phyloP scores from a whole-genome alignment of 2,329 filamentous ascomycete species.

The Helicocarpus griseus region DNA sequence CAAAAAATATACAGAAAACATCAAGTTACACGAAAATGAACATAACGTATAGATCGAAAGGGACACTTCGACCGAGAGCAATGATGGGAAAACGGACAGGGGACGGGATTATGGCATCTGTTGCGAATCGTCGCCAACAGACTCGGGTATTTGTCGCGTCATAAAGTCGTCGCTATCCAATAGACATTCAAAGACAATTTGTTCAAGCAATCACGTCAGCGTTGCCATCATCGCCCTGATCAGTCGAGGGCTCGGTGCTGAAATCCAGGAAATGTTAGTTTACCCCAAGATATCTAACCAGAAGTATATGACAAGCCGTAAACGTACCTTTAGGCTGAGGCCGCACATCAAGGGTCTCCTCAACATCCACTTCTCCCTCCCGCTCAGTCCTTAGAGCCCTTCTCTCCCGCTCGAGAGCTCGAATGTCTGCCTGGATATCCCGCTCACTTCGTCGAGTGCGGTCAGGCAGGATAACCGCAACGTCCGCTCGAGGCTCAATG shows the following conservation, averaged over 20 bases:
- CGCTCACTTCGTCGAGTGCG: constrained; percentile 43
- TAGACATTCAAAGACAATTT: too few species aligned
- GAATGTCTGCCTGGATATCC: constrained; percentile 64
- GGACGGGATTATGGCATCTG: too few species aligned
- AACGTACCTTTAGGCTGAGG: constrained; percentile 96
- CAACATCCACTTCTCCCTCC: constrained; percentile 25
- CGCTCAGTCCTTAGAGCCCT: constrained; percentile 49
- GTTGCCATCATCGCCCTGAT: constrained; percentile 63
- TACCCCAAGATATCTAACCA: neutral
- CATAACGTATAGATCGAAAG: too few species aligned
- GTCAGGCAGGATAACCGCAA: constrained; percentile 42
- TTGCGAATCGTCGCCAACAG: too few species aligned
- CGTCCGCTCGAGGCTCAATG: constrained; percentile 39
- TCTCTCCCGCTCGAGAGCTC: constrained; percentile 58
- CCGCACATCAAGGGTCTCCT: constrained; percentile 55
- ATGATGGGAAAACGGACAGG: too few species aligned
- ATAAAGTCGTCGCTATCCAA: too few species aligned
- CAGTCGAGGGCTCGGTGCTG: constrained; percentile 55
- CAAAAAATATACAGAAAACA: too few species aligned
- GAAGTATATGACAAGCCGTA: neutral
- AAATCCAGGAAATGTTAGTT: constrained; percentile 8
- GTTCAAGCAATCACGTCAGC: constrained; percentile 44
- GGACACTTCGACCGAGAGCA: too few species aligned
- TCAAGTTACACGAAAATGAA: too few species aligned
- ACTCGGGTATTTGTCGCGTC: too few species aligned